phyloP scores from a whole-genome alignment of 805 yeast species.

The Candida insectalens region DNA sequence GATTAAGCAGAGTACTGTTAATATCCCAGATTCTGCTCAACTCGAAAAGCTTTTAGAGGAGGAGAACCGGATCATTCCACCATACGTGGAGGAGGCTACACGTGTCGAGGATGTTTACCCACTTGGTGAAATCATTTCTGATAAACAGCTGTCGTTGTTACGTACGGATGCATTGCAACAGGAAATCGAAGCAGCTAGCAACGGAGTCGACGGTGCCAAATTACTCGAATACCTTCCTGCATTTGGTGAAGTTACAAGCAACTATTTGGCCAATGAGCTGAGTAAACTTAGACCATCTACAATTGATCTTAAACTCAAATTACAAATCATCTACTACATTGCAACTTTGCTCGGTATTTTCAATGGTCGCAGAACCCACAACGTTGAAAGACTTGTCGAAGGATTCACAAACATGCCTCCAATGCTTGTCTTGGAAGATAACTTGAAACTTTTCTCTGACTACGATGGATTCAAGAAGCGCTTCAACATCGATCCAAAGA shows the following conservation, averaged over 20 bases:
- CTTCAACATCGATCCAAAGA: slow-evolving; percentile 78
- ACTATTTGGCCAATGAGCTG: slow-evolving; percentile 13
- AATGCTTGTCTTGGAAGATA: slow-evolving; percentile 59
- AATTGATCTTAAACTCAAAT: slow-evolving; percentile 36
- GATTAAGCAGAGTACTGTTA: slow-evolving; percentile 59
- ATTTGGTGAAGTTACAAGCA: slow-evolving; percentile 38
- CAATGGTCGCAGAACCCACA: slow-evolving; percentile 55
- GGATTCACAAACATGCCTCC: slow-evolving; percentile 70
- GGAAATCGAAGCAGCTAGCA: slow-evolving; percentile 11
- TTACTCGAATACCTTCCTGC: slow-evolving; percentile 34
- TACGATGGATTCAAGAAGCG: slow-evolving; percentile 61
- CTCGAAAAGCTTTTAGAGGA: slow-evolving; percentile 45
- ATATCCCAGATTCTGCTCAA: slow-evolving; percentile 62
- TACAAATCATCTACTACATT: slow-evolving; percentile 70
- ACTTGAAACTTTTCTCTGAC: slow-evolving; percentile 64
- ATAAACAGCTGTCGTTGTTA: slow-evolving; percentile 50
- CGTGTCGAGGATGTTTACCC: slow-evolving; percentile 79
- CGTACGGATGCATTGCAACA: slow-evolving; percentile 49
- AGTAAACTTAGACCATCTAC: background rate
- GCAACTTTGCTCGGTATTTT: slow-evolving; percentile 76
- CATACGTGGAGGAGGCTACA: slow-evolving; percentile 68
- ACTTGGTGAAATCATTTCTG: slow-evolving; percentile 57
- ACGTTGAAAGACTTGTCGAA: slow-evolving; percentile 48
- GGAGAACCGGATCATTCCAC: slow-evolving; percentile 77
- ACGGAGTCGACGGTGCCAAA: slow-evolving; percentile 37